Conservation (phyloP, 768 basidiomycete species). For the Termitomyces sp. region DNA sequence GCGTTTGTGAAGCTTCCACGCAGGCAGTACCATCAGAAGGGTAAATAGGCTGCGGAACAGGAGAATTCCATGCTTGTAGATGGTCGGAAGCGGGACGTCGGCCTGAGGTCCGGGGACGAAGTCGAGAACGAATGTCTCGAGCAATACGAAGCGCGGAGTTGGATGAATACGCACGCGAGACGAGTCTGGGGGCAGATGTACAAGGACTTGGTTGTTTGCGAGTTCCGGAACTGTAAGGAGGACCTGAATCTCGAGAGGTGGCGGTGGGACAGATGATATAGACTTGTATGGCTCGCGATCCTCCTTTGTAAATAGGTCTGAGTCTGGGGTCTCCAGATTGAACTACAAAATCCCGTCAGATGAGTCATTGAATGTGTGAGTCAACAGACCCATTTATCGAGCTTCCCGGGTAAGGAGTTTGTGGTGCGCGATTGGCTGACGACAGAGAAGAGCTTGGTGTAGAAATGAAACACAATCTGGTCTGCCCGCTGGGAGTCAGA, state of each 20-base stretch:
- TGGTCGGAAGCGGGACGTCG: conserved; percentile 66
- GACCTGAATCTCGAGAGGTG: conserved; percentile 65
- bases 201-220: conserved; percentile 66
- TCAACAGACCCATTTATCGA: conserved; percentile 77
- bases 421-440: conserved; percentile 73
- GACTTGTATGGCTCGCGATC: conserved; percentile 57
- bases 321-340: conserved; percentile 77
- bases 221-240: conserved; percentile 68
- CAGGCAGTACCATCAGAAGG: conserved; percentile 67
- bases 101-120: conserved; percentile 31
- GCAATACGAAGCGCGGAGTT: conserved; percentile 61
- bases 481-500: conserved; percentile 62
- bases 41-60: conserved; percentile 77
- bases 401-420: conserved; percentile 37
- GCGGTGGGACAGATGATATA: conserved; percentile 44
- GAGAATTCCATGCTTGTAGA: conserved; percentile 84
- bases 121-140: conserved; percentile 66
- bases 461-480: conserved; percentile 83
- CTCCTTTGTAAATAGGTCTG: conserved; percentile 61
- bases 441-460: conserved; percentile 76
- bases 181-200: conserved; percentile 55
- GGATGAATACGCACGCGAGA: conserved; percentile 66
- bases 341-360: conserved; percentile 46
- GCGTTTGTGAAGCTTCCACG: conserved; percentile 70
- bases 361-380: neutral